These are phyloP conservation scores for Trametes elegans DNA, from an alignment of 768 basidiomycete genomes.

Conservation along the genomic window DNA sequence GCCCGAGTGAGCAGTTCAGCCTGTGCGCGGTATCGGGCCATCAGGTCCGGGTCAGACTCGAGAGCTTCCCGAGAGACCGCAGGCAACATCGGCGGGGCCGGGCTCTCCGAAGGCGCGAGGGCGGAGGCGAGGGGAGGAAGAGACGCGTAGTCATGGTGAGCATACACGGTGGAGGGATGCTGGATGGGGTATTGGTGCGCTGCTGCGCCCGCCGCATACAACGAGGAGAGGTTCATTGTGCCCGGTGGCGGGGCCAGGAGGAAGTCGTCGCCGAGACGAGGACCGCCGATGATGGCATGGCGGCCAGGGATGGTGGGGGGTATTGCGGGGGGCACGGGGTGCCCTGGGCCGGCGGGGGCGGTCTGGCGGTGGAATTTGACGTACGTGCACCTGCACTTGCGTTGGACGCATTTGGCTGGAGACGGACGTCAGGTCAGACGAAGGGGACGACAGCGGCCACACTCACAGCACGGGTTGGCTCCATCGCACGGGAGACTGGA, in stretches of 20 bases:
- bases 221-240: slow-evolving; percentile 29
- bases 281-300: slow-evolving; percentile 19
- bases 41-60: slow-evolving; percentile 35
- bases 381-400: slow-evolving; percentile 73
- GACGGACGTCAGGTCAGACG: neutral
- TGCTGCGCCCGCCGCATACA: slow-evolving; percentile 28
- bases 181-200: slow-evolving; percentile 23
- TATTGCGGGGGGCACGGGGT: slow-evolving; percentile 36
- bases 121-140: slow-evolving; percentile 17
- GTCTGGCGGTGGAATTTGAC: slow-evolving; percentile 84
- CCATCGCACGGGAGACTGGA: slow-evolving; percentile 76
- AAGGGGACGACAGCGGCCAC: neutral
- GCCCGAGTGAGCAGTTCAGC: slow-evolving; percentile 42
- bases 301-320: slow-evolving; percentile 27
- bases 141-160: slow-evolving; percentile 25
- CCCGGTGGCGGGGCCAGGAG: slow-evolving; percentile 39
- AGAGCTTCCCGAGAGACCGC: slow-evolving; percentile 2
- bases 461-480: slow-evolving; percentile 73
- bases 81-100: neutral
- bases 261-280: slow-evolving; percentile 41
- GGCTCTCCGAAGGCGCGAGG: slow-evolving; percentile 3
- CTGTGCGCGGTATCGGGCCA: slow-evolving; percentile 47
- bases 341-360: slow-evolving; percentile 73
- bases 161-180: slow-evolving; percentile 33
- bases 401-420: slow-evolving; percentile 66